Evolutionary conservation across 306 rosid genomes (phyloP).

Genomic region (Senna siamea): DNA sequence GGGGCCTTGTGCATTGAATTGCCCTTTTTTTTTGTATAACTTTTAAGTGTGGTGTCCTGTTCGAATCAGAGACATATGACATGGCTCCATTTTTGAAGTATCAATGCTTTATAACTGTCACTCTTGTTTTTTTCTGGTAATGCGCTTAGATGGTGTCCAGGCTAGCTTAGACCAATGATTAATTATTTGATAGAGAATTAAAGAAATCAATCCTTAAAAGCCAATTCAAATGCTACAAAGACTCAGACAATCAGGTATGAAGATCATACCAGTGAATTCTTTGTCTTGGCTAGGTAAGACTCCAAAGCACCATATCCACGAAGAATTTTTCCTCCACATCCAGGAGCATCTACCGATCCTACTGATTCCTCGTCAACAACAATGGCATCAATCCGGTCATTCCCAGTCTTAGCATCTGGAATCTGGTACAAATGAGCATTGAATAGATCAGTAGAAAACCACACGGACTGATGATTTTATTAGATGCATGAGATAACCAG

Average conservation of each 20-base stretch:
- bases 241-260: not conserved
- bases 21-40: too few species aligned
- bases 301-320: constrained; percentile 79
- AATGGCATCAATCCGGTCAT: constrained; percentile 78
- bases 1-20: too few species aligned
- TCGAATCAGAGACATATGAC: too few species aligned
- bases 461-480: not conserved
- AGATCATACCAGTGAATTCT: constrained; percentile 61
- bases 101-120: too few species aligned
- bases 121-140: not conserved
- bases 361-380: constrained; percentile 82
- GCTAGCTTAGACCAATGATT: not conserved
- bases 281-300: constrained; percentile 56
- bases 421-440: constrained; percentile 55
- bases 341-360: constrained; percentile 58
- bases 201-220: constrained; percentile 28
- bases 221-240: not conserved
- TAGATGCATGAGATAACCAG: constrained; percentile 10
- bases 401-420: constrained; percentile 83
- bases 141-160: not conserved
- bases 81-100: too few species aligned
- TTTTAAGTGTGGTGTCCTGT: too few species aligned
- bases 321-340: constrained; percentile 87
- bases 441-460: constrained; percentile 9
- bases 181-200: not conserved